Base-by-base conservation (phyloP, 495 filamentous ascomycete species). In the Penicilliopsis zonata region DNA sequence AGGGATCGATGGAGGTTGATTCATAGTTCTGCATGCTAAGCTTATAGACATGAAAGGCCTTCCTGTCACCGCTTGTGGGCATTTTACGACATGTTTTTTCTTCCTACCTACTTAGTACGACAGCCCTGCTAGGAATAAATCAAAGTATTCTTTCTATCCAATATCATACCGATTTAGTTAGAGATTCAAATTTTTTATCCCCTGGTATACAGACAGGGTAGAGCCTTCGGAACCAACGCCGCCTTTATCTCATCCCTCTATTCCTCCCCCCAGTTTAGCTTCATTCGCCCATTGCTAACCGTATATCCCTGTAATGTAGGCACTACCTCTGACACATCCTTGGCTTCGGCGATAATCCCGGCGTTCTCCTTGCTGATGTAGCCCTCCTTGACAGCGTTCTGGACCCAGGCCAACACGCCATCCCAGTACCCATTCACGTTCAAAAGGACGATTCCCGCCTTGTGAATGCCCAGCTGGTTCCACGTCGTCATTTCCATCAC, bases 401-500 rank as follows among this genome's bases (percentile, higher is more conserved):
- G 67, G 37, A 94, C 77, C 90, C 92, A 96, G 9, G 61, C 46
- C 37, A 93, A 41, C 35, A 98, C 52, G 3, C 86, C 86, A 61
- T 93, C 76, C 65, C 86, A 98, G 51, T 88, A 96, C 1, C 87
- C 86, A 32, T 84, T 76, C 18, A 88, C 68, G 56, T 96, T 96
- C 25, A 81, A 67, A 40, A 94, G 56, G 26, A 86, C 75, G 28
- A 98, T 72, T 0, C 81, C 83, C 37, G 72, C 69, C 35, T 67
- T 70, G 53, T 98, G 90, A 38, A 98, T 98, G 1, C 92, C 90
- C 35, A 98, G 55, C 59, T 95, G 90, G 55, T 95, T 96, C 90
- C 90, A 98, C 9, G 90, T 96, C 18, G 78, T 80, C 34, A 93
- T 80, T 69, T 98, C 90, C 63, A 95, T 88, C 34, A 96, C 62